Percentiles rank a stretch among this genome's conserved stretches.
phyloP scores from a whole-genome alignment of 306 rosid genomes.

The Cucurbita moschata region DNA sequence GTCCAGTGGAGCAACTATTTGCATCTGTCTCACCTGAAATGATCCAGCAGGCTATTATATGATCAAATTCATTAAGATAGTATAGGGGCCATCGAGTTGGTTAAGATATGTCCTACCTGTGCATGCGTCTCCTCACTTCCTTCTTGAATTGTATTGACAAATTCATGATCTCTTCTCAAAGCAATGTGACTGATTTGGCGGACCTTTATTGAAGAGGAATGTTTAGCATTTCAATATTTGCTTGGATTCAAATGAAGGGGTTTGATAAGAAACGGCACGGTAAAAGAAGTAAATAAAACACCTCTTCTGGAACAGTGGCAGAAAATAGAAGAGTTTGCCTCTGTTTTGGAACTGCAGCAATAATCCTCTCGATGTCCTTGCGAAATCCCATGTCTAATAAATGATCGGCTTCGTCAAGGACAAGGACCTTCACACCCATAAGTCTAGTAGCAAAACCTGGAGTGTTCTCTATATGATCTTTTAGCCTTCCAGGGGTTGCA shows the following conservation, averaged over 20 bases:
- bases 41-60: conserved; percentile 13
- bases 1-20: conserved; percentile 69
- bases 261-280: not conserved
- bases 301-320: conserved; percentile 93
- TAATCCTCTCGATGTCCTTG: conserved; percentile 75
- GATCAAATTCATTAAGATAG: not conserved
- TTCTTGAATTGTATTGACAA: conserved; percentile 67
- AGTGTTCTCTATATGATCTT: conserved; percentile 81
- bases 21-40: conserved; percentile 71
- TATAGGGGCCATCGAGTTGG: not conserved
- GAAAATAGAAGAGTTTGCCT: conserved; percentile 86
- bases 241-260: not conserved
- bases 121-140: conserved; percentile 90
- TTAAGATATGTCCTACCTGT: conserved; percentile 29
- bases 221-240: not conserved
- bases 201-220: conserved; percentile 41
- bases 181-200: conserved; percentile 89
- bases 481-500: conserved; percentile 99
- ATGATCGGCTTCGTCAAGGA: conserved; percentile 98
- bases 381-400: conserved; percentile 97
- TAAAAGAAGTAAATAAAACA: not conserved
- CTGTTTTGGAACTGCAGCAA: conserved; percentile 80
- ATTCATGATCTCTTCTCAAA: conserved; percentile 80
- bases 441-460: conserved; percentile 85
- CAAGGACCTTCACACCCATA: conserved; percentile 87